Evolutionary conservation across 2,329 filamentous ascomycete genomes (phyloP).

Genomic region (Exophiala lecanii-corni): DNA sequence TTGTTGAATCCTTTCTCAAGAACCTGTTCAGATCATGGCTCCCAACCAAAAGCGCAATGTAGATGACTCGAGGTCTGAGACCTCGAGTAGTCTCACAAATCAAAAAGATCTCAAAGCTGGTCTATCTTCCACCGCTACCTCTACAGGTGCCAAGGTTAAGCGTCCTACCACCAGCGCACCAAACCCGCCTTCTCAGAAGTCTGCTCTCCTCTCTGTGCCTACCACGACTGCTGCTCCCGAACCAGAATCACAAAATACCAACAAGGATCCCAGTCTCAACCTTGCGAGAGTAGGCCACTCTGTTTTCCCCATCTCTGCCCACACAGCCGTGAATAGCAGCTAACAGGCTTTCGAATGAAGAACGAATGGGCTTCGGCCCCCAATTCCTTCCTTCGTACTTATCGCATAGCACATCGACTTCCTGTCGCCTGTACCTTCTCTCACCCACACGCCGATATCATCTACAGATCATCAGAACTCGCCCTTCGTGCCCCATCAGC

Average conservation of each 20-base stretch:
- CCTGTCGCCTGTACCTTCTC: constrained; percentile 41
- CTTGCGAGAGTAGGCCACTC: too few relatives aligned
- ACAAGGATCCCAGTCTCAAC: too few relatives aligned
- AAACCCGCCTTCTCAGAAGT: constrained; percentile 29
- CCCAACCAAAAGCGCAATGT: constrained; percentile 42
- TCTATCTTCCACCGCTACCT: constrained; percentile 8
- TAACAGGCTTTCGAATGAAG: too few relatives aligned
- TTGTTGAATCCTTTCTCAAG: too few relatives aligned
- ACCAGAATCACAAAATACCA: too few relatives aligned
- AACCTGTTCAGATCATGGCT: constrained; percentile 33
- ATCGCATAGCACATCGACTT: constrained; percentile 45
- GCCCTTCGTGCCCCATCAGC: constrained; percentile 43
- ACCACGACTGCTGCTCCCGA: too few relatives aligned
- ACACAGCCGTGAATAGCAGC: too few relatives aligned
- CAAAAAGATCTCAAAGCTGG: constrained; percentile 28
- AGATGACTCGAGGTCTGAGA: constrained; percentile 46
- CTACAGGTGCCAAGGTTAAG: constrained; percentile 20
- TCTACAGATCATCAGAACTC: constrained; percentile 41
- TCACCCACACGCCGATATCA: constrained; percentile 42
- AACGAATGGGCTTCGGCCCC: constrained; percentile 21
- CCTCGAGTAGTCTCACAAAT: constrained; percentile 39
- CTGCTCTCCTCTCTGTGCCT: constrained; percentile 19
- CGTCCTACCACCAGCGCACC: constrained; percentile 20
- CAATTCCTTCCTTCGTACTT: constrained; percentile 38
- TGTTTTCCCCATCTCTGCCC: too few relatives aligned